A percentile compares a stretch with the other conserved stretches of the same genome.
Evolutionary conservation across 306 rosid species (phyloP).

Genomic region (Quercus bicolor): DNA sequence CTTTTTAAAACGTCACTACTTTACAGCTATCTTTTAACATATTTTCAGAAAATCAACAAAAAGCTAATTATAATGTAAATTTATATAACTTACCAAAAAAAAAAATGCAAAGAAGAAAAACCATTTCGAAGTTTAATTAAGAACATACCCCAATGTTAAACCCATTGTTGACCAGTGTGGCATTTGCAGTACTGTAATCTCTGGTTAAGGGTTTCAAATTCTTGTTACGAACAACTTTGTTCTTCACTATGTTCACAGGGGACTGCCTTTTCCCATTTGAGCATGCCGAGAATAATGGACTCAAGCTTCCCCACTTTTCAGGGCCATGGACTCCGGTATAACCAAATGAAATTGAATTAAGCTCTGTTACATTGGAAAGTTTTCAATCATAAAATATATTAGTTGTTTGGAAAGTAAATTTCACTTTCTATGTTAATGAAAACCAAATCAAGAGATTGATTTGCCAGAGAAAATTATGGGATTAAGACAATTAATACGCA

Average conservation of each 20-base stretch:
- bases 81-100: neutral
- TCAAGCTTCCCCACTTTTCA: conserved; percentile 61
- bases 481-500: no score
- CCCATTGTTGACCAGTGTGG: conserved; percentile 59
- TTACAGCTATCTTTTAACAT: no score
- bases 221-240: conserved; percentile 8
- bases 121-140: neutral
- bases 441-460: no score
- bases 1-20: no score
- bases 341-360: conserved; percentile 30
- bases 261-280: conserved; percentile 63
- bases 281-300: conserved; percentile 46
- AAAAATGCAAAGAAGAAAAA: neutral
- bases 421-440: no score
- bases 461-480: no score
- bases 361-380: neutral
- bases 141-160: conserved; percentile 70
- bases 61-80: no score
- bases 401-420: neutral
- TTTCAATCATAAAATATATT: neutral
- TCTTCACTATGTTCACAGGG: conserved; percentile 49
- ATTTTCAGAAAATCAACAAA: no score
- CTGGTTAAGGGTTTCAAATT: conserved; percentile 34
- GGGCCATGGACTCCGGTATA: conserved; percentile 64
- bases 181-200: conserved; percentile 43